Evolutionary conservation across 306 rosid species (phyloP).

Genomic region (Dalbergia oliveri): DNA sequence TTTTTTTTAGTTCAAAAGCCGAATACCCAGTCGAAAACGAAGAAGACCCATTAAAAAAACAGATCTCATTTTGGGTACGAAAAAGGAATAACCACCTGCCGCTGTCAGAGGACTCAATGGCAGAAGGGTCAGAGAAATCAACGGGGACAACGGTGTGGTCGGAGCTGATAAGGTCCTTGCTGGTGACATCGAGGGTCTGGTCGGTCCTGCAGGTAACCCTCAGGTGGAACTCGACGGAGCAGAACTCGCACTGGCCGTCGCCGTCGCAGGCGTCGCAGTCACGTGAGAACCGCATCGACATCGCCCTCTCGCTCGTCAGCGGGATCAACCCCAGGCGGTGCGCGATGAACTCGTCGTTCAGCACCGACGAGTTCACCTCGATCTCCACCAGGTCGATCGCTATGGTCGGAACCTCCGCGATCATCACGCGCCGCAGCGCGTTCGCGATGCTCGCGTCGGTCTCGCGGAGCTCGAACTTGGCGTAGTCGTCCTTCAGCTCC

Average conservation of each 20-base stretch:
- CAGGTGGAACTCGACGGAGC: conserved; percentile 97
- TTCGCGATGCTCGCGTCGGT: conserved; percentile 91
- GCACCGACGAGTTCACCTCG: conserved; percentile 95
- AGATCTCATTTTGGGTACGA: neutral
- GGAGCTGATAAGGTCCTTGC: conserved; percentile 82
- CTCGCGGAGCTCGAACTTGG: conserved; percentile 87
- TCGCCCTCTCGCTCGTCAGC: conserved; percentile 85
- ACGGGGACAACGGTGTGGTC: conserved; percentile 96
- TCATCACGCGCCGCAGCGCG: conserved; percentile 98
- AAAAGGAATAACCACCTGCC: conserved; percentile 19
- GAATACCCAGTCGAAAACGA: neutral
- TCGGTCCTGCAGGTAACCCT: conserved; percentile 79
- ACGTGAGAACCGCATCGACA: conserved; percentile 99
- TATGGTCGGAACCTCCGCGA: conserved; percentile 90
- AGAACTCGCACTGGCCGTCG: conserved; percentile 96
- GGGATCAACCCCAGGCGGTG: conserved; percentile 97
- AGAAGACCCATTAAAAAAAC: neutral
- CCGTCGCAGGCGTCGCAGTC: conserved; percentile 99
- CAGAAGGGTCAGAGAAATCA: conserved; percentile 71
- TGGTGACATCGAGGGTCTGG: conserved; percentile 85
- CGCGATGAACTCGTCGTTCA: conserved; percentile 94
- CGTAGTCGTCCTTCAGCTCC: conserved; percentile 77
- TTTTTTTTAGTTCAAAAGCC: no score
- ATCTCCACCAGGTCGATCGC: conserved; percentile 96
- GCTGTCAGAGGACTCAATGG: conserved; percentile 58